These are phyloP conservation scores for Rhinocladiella similis DNA, from an alignment of 2,329 filamentous ascomycete species.

Conservation along the genomic window DNA sequence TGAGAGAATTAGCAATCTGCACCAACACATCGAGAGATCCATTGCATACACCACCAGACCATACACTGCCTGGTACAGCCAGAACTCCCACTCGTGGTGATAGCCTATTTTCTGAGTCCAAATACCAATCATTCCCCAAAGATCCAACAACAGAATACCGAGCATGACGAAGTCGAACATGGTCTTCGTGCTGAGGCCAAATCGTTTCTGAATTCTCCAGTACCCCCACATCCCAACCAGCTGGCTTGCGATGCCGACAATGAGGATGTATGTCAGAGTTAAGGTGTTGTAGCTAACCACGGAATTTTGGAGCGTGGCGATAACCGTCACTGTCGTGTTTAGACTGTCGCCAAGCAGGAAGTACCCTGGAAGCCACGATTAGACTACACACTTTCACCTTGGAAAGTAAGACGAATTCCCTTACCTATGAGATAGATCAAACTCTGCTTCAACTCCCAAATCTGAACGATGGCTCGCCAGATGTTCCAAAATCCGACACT, in stretches of 20 bases:
- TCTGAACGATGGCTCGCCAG: slow-evolving; percentile 57
- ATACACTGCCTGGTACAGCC: slow-evolving; percentile 58
- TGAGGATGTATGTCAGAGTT: slow-evolving; percentile 64
- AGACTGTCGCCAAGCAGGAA: slow-evolving; percentile 70
- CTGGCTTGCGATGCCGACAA: slow-evolving; percentile 66
- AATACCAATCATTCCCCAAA: slow-evolving; percentile 61
- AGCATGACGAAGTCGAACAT: slow-evolving; percentile 69
- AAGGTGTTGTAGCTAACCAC: slow-evolving; percentile 66
- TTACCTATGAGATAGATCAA: slow-evolving; percentile 63
- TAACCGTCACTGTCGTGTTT: slow-evolving; percentile 70
- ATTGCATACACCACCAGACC: slow-evolving; percentile 53
- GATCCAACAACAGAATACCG: slow-evolving; percentile 59
- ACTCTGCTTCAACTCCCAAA: slow-evolving; percentile 66
- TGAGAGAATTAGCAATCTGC: too few species aligned
- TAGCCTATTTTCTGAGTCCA: slow-evolving; percentile 57
- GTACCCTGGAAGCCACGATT: slow-evolving; percentile 45
- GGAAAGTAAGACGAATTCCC: slow-evolving; percentile 3
- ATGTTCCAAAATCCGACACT: slow-evolving; percentile 64
- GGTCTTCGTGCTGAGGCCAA: slow-evolving; percentile 60
- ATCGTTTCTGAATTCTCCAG: slow-evolving; percentile 63
- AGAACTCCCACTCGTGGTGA: slow-evolving; percentile 56
- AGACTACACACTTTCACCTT: not conserved
- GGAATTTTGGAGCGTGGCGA: slow-evolving; percentile 64
- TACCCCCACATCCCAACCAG: slow-evolving; percentile 63
- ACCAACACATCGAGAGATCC: too few species aligned